These are phyloP conservation scores for Camellia lanceoleosa DNA, from an alignment of 148 eudicot genomes.

Conservation along the genomic window DNA sequence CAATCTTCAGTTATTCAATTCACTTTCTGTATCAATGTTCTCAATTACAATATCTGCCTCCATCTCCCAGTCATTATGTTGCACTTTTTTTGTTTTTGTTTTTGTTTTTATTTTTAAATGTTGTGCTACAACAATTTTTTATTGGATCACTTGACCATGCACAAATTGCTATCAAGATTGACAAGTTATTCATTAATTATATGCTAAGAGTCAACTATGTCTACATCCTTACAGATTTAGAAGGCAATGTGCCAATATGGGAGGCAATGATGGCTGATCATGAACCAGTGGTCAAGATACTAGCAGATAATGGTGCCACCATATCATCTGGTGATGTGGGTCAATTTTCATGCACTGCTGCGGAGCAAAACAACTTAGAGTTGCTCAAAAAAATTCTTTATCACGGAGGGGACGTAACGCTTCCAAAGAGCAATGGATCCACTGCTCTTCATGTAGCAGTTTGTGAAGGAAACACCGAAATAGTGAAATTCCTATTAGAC, in stretches of 20 bases:
- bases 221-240: conserved; percentile 47
- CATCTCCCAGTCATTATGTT: neutral
- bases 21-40: no score
- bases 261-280: conserved; percentile 67
- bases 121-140: no score
- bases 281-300: conserved; percentile 39
- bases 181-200: no score
- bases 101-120: no score
- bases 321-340: conserved; percentile 59
- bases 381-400: conserved; percentile 47
- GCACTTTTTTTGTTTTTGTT: no score
- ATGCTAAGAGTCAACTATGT: neutral
- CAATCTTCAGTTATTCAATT: neutral
- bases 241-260: conserved; percentile 81
- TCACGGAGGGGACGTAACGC: conserved; percentile 57
- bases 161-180: neutral
- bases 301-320: conserved; percentile 49
- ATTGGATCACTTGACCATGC: neutral
- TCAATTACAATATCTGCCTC: neutral
- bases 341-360: conserved; percentile 57
- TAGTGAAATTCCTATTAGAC: conserved; percentile 55
- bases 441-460: conserved; percentile 78
- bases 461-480: conserved; percentile 56
- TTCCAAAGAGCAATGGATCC: conserved; percentile 41
- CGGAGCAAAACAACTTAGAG: conserved; percentile 49